Base-by-base conservation (phyloP, 2,329 filamentous ascomycete species). In the Neopestalotiopsis rosae region DNA sequence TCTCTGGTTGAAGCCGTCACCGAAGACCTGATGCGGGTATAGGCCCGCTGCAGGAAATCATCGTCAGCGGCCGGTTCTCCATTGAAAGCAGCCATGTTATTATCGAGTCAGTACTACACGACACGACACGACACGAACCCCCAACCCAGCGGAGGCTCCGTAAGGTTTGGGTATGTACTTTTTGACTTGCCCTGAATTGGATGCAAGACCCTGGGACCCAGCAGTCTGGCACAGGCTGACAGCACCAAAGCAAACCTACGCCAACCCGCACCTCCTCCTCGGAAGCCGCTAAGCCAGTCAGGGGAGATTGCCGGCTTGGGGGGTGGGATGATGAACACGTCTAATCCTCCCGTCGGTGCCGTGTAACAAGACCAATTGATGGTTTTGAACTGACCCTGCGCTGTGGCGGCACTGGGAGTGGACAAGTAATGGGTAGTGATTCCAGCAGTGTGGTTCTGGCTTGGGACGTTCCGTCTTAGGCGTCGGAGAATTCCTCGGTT, bases 1-100 rank as follows among this genome's bases (percentile, higher is more conserved):
- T 38, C 34, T 38, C 6, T 38, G 10, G 34, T 38, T 13, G 70
- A 52, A 1, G 71, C 70, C 24, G 69, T 34, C 24, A 72, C 74
- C 38, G 67, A 38, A 61, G 71, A 59, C 14, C 76, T 71, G 69
- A 76, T 76, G 24, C 65, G 76, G 28, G 66, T 65, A 71, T 78
- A 76, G 5, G 66, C 57, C 45, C 61, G 57, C 40, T 62, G 32
- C 58, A 52, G 61, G 56, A 67, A 67, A n/a, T 61, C 58, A n/a
- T 61, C 58, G 52, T 61, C 57, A 28, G 20, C 49, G 20, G 49
- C 20, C 14, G 45, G n/a, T 20, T 52, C 45, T 52, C 10, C 17
- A 52, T 20, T 7, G n/a, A 20, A 52, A 52, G 45, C 34, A 38
- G 34, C 34, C 34, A 38, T 38, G 34, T 38, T 38, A 38, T 38